Evolutionary conservation across 1,139 yeast genomes (phyloP), one percentile per base, ranked within the genome.

Genomic region (Blastobotrys buckinghamii): DNA sequence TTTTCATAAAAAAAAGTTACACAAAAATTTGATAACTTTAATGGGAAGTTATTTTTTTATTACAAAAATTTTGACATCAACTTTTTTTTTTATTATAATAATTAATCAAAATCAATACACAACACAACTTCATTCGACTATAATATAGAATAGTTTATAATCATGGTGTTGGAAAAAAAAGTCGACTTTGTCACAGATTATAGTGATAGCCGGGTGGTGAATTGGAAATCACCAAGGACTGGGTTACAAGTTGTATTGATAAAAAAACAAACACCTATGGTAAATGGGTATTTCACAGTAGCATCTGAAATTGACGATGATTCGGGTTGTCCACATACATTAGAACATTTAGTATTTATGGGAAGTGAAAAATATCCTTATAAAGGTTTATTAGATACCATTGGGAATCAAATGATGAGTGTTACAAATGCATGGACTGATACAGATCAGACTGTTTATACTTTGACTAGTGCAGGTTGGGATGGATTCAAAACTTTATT

Each of bases 361-460:
- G 99, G 99, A 0, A 86, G 96, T 2, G 74, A 83, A 53, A 80
- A 82, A 51, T 88, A 82, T 58, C 98, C 98, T 0, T 90, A 83
- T 65, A 92, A 92, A 66, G 98, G 98, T 3, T 71, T 90, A 47
- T 72, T 94, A 44, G 98, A 94, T 60, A 82, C 82, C 8, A 74
- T 90, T 50, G 96, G 97, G 6, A 88, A 89, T 62, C 70, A 88
- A 50, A 82, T 89, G 56, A 84, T 84, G 66, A 85, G 96, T 1
- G 75, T 81, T 8, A 94, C 98, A 0, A 94, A 94, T 63, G 99
- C 99, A 0, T 90, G 97, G 97, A 92, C 99, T 0, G 89, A 84
- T 1, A 86, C 92, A 2, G 98, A 94, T 66, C 96, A 88, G 62
- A 94, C 99, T 0, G 97, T 89, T 1, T 94, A 92, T 61, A 88